A percentile compares a stretch with the other conserved stretches of the same genome.
Evolutionary conservation across 75 land plant species (phyloP).

Genomic region (Pinus taeda): DNA sequence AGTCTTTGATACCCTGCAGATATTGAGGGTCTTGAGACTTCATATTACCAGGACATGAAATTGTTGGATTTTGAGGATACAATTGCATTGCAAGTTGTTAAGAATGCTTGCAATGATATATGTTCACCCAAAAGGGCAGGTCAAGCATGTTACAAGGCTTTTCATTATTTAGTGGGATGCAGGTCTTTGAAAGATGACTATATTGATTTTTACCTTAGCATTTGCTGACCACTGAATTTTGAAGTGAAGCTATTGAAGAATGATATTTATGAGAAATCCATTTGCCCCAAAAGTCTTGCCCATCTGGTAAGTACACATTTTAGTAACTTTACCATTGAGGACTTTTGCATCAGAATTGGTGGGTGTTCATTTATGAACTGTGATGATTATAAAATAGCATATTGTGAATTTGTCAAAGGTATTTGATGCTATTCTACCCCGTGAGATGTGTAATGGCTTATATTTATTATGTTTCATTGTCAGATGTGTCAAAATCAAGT

Average conservation of each 20-base stretch:
- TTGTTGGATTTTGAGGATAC: background rate
- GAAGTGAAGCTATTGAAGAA: constrained; percentile 6
- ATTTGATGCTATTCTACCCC: background rate
- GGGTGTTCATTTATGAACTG: background rate
- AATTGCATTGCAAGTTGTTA: background rate
- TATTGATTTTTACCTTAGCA: background rate
- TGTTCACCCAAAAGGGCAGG: background rate
- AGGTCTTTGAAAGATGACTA: background rate
- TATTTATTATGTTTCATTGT: too few species aligned
- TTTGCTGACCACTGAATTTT: background rate
- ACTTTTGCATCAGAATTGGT: background rate
- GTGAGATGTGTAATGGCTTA: too few species aligned
- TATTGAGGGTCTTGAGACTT: background rate
- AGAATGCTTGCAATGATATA: background rate
- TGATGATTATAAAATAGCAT: background rate
- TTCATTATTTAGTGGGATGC: constrained; percentile 3
- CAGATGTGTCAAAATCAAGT: too few species aligned
- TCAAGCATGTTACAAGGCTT: background rate
- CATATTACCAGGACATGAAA: background rate
- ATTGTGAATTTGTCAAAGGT: background rate
- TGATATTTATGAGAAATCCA: background rate
- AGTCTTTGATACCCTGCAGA: background rate
- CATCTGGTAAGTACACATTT: background rate
- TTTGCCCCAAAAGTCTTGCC: background rate
- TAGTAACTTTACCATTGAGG: background rate